Percentiles rank a stretch among this genome's conserved stretches.
Conservation (phyloP, 768 basidiomycete species). For the Naganishia onofrii region DNA sequence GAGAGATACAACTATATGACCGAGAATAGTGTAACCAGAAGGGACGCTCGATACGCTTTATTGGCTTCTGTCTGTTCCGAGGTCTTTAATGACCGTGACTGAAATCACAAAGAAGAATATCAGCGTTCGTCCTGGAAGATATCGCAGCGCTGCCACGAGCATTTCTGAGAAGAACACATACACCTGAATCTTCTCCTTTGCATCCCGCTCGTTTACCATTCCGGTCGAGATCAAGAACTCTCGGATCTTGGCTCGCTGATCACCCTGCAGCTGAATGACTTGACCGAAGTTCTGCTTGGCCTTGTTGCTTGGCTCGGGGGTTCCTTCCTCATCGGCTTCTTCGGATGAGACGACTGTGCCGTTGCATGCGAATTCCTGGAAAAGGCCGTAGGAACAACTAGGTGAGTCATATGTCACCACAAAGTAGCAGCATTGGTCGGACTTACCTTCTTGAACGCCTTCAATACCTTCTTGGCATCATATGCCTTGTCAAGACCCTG, state of each 20-base stretch:
- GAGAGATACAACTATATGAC: slow-evolving; percentile 10
- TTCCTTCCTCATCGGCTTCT: slow-evolving; percentile 43
- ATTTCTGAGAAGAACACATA: slow-evolving; percentile 11
- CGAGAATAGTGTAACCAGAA: slow-evolving; percentile 2
- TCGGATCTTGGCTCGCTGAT: slow-evolving; percentile 87
- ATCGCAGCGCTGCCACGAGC: not conserved
- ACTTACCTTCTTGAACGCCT: slow-evolving; percentile 94
- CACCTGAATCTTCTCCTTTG: slow-evolving; percentile 52
- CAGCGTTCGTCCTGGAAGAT: not conserved
- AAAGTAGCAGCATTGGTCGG: not conserved
- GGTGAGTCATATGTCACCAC: not conserved
- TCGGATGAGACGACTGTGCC: slow-evolving; percentile 73
- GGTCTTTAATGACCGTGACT: slow-evolving; percentile 29
- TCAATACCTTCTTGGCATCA: slow-evolving; percentile 94
- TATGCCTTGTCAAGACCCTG: slow-evolving; percentile 94
- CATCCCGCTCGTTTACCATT: slow-evolving; percentile 51
- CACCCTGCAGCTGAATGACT: slow-evolving; percentile 97
- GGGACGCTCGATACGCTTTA: not conserved
- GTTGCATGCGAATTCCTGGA: slow-evolving; percentile 95
- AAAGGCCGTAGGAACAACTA: not conserved
- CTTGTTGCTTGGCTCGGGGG: slow-evolving; percentile 34
- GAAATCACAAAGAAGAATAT: not conserved
- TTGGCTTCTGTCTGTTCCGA: not conserved
- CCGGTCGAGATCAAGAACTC: slow-evolving; percentile 70
- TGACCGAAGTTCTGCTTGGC: slow-evolving; percentile 93